These are phyloP conservation scores for Plectosphaerella cucumerina DNA, from an alignment of 2,329 filamentous ascomycete genomes.

Conservation along the genomic window DNA sequence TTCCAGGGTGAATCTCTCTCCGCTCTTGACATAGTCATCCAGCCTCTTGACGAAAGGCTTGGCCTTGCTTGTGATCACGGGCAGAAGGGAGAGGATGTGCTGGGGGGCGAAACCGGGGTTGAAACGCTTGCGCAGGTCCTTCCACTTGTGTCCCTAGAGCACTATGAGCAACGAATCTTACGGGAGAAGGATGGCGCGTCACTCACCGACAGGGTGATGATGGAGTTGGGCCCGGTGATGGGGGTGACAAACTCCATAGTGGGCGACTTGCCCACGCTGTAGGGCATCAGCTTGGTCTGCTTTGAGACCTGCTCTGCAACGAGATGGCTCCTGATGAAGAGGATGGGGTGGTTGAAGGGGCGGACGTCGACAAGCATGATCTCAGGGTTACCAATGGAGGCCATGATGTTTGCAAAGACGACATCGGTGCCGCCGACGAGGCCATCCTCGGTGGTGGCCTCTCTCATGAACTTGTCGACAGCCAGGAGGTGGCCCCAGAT, in stretches of 20 bases:
- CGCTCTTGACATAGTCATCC: constrained; percentile 1
- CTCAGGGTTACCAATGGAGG: constrained; percentile 24
- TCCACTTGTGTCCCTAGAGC: constrained; percentile 13
- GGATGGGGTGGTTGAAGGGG: constrained; percentile 25
- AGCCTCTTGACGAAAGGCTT: constrained; percentile 19
- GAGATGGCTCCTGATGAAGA: constrained; percentile 24
- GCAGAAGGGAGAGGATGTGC: constrained; percentile 31
- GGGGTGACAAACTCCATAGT: constrained; percentile 18
- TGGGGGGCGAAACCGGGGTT: constrained; percentile 33
- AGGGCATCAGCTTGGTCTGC: constrained; percentile 23
- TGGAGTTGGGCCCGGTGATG: constrained; percentile 16
- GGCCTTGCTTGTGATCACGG: constrained; percentile 29
- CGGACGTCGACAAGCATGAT: constrained; percentile 29
- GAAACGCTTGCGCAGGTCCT: constrained; percentile 24
- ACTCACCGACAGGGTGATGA: constrained; percentile 8
- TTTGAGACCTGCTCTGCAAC: constrained; percentile 32
- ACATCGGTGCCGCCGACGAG: constrained; percentile 12
- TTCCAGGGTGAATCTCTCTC: constrained; percentile 14
- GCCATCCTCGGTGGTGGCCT: background rate
- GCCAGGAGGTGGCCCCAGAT: constrained; percentile 8
- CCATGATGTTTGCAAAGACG: constrained; percentile 20
- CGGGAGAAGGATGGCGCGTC: background rate
- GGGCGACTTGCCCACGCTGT: constrained; percentile 26
- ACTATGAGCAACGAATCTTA: background rate
- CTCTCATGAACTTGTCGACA: background rate